Evolutionary conservation across 306 rosid genomes (phyloP).

Genomic region (Casuarina glauca): DNA sequence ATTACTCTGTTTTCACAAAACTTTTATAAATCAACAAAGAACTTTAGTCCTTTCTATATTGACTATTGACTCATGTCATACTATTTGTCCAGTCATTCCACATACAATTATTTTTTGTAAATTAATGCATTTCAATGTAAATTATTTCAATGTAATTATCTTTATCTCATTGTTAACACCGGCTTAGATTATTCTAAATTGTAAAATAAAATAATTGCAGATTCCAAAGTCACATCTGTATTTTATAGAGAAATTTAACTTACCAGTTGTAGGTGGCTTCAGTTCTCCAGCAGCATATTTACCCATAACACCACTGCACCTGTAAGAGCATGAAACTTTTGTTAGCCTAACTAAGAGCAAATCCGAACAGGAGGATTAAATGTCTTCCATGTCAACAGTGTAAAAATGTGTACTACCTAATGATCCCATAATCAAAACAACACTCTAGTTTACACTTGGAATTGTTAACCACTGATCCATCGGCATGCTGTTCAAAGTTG

Average conservation of each 20-base stretch:
- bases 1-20: background rate
- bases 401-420: background rate
- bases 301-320: slow-evolving; percentile 99
- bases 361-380: slow-evolving; percentile 1
- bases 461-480: background rate
- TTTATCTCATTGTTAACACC: background rate
- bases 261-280: slow-evolving; percentile 83
- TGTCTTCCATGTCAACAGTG: background rate
- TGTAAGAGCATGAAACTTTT: slow-evolving; percentile 37
- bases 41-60: background rate
- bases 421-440: background rate
- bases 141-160: no score
- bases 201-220: background rate
- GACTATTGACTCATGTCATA: background rate
- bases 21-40: background rate
- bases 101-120: background rate
- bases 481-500: background rate
- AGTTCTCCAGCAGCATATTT: slow-evolving; percentile 99
- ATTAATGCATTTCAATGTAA: background rate
- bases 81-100: slow-evolving; percentile 9
- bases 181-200: background rate
- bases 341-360: slow-evolving; percentile 6
- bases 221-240: slow-evolving; percentile 14
- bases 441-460: background rate
- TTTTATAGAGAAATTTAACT: slow-evolving; percentile 19